These are phyloP conservation scores for Diaporthe destruens DNA, from an alignment of 2,329 filamentous ascomycete species.

Conservation along the genomic window DNA sequence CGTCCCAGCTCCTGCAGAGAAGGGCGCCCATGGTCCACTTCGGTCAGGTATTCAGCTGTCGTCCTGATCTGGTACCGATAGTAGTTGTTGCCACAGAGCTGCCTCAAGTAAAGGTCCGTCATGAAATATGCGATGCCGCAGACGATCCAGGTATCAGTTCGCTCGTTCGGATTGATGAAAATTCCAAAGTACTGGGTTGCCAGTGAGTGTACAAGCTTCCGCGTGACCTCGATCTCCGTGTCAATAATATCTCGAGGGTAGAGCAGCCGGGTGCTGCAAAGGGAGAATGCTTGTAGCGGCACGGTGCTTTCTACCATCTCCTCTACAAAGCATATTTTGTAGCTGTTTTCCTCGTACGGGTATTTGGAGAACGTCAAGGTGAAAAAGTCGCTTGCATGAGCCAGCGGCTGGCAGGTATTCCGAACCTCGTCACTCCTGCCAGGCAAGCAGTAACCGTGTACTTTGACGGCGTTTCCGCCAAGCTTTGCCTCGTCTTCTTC, in stretches of 20 bases:
- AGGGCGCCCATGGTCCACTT: slow-evolving; percentile 84
- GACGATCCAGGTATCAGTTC: slow-evolving; percentile 87
- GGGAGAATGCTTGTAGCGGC: slow-evolving; percentile 83
- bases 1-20: slow-evolving; percentile 85
- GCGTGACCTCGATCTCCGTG: slow-evolving; percentile 83
- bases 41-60: slow-evolving; percentile 83
- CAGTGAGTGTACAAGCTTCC: slow-evolving; percentile 84
- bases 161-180: slow-evolving; percentile 86
- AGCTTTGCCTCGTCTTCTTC: slow-evolving; percentile 93
- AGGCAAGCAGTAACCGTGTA: slow-evolving; percentile 93
- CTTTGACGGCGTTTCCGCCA: slow-evolving; percentile 86
- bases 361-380: slow-evolving; percentile 90
- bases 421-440: slow-evolving; percentile 83
- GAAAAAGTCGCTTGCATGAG: slow-evolving; percentile 90
- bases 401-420: slow-evolving; percentile 88
- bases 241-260: slow-evolving; percentile 90
- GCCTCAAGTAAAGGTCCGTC: slow-evolving; percentile 92
- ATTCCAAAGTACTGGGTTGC: slow-evolving; percentile 96
- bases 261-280: slow-evolving; percentile 88
- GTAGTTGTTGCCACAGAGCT: slow-evolving; percentile 93
- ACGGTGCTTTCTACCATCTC: slow-evolving; percentile 83
- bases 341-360: slow-evolving; percentile 80
- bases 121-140: slow-evolving; percentile 94
- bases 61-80: slow-evolving; percentile 91
- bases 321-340: slow-evolving; percentile 94